These are phyloP conservation scores for Rhynchospora tenuis DNA, from an alignment of 176 grass and related monocot species.

Conservation along the genomic window DNA sequence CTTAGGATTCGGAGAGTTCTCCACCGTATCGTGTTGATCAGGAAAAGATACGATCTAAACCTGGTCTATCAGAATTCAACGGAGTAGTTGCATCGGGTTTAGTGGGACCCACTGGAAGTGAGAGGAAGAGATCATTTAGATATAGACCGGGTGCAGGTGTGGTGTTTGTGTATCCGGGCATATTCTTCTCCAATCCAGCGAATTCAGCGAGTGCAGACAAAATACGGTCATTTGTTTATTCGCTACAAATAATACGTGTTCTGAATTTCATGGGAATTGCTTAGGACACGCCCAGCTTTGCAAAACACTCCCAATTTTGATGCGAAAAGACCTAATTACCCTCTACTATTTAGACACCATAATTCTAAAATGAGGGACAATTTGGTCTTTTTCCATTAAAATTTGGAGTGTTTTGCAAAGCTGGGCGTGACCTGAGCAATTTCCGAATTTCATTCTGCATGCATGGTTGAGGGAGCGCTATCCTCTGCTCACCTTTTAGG, in stretches of 20 bases:
- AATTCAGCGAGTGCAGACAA: background rate
- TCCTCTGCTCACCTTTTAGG: too few relatives aligned
- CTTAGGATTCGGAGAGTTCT: background rate
- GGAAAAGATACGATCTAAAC: background rate
- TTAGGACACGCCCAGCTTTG: too few relatives aligned
- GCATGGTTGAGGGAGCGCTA: too few relatives aligned
- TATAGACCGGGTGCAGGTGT: background rate
- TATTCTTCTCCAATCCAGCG: conserved; percentile 13
- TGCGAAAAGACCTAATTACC: too few relatives aligned
- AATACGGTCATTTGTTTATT: background rate
- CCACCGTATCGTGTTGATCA: background rate
- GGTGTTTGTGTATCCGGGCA: background rate
- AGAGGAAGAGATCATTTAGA: background rate
- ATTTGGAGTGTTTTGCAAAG: too few relatives aligned
- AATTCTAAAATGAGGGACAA: too few relatives aligned
- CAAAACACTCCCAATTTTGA: too few relatives aligned
- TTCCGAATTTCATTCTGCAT: too few relatives aligned
- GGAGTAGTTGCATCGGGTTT: background rate
- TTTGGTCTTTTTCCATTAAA: too few relatives aligned
- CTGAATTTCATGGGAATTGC: conserved; percentile 14
- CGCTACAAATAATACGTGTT: background rate
- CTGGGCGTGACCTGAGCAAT: too few relatives aligned
- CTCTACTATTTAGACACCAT: too few relatives aligned
- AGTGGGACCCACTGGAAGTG: background rate
- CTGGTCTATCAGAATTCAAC: background rate